Conservation (phyloP, 768 basidiomycete species). For the Ramaria rubella region DNA sequence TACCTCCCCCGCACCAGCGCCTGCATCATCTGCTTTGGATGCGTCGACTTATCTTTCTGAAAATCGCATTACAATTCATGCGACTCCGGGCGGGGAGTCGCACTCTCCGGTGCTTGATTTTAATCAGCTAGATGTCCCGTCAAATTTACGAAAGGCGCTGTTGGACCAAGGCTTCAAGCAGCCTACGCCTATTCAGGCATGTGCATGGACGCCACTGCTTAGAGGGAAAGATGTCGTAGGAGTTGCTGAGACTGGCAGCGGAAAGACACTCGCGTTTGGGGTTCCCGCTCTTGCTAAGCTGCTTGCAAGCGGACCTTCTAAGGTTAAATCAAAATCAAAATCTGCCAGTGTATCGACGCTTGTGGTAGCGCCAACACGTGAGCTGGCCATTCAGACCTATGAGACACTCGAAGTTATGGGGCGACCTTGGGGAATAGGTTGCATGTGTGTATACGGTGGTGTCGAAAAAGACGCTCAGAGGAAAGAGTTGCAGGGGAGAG, state of each 20-base stretch:
- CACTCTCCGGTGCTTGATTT: slow-evolving; percentile 71
- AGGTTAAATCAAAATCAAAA: slow-evolving; percentile 16
- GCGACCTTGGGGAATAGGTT: slow-evolving; percentile 63
- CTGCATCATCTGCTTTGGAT: slow-evolving; percentile 18
- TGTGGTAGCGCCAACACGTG: slow-evolving; percentile 90
- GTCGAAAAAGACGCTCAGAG: slow-evolving; percentile 84
- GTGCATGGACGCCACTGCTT: slow-evolving; percentile 87
- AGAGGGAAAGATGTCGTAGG: slow-evolving; percentile 84
- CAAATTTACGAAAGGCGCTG: slow-evolving; percentile 56
- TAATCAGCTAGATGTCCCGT: slow-evolving; percentile 60
- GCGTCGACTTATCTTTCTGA: slow-evolving; percentile 54
- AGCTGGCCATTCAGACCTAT: slow-evolving; percentile 93
- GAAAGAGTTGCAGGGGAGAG: slow-evolving; percentile 50
- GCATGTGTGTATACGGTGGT: slow-evolving; percentile 92
- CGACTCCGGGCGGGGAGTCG: slow-evolving; percentile 36
- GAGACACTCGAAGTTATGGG: slow-evolving; percentile 72
- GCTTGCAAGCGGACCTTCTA: slow-evolving; percentile 31
- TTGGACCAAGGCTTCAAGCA: slow-evolving; percentile 53
- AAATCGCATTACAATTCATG: slow-evolving; percentile 69
- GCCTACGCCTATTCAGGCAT: slow-evolving; percentile 94
- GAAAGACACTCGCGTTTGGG: slow-evolving; percentile 95
- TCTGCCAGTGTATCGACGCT: slow-evolving; percentile 48
- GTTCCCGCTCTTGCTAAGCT: slow-evolving; percentile 79
- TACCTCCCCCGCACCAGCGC: slow-evolving; percentile 16
- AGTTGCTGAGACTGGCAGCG: slow-evolving; percentile 95